Conservation (phyloP, 768 basidiomycete genomes). For the Mycena rebaudengoi region DNA sequence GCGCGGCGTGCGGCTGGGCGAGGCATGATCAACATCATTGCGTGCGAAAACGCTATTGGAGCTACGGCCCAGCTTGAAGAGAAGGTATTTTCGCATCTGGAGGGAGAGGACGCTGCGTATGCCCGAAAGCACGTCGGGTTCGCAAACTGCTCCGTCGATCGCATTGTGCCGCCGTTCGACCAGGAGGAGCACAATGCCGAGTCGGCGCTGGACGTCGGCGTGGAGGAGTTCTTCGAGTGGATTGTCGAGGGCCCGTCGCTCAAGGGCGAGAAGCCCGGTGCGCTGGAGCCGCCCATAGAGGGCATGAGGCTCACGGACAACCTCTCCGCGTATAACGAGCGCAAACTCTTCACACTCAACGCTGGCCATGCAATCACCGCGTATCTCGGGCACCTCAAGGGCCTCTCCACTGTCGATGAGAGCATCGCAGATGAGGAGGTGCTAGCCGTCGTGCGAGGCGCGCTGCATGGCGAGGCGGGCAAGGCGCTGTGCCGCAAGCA, state of each 20-base stretch:
- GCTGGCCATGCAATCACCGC: slow-evolving; percentile 49
- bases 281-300: slow-evolving; percentile 35
- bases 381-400: slow-evolving; percentile 46
- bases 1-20: slow-evolving; percentile 33
- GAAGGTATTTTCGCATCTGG: slow-evolving; percentile 38
- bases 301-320: slow-evolving; percentile 39
- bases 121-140: slow-evolving; percentile 44
- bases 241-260: slow-evolving; percentile 43
- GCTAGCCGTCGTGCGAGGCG: slow-evolving; percentile 35
- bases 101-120: slow-evolving; percentile 37
- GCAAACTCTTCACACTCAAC: slow-evolving; percentile 54
- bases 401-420: slow-evolving; percentile 39
- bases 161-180: slow-evolving; percentile 41
- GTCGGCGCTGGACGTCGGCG: slow-evolving; percentile 45
- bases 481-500: slow-evolving; percentile 43
- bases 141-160: slow-evolving; percentile 52
- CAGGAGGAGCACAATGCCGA: slow-evolving; percentile 16
- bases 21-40: slow-evolving; percentile 44
- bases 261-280: slow-evolving; percentile 28
- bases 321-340: slow-evolving; percentile 47
- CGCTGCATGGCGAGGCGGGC: slow-evolving; percentile 45
- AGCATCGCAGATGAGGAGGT: slow-evolving; percentile 42
- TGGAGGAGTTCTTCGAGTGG: slow-evolving; percentile 53
- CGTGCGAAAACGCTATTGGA: slow-evolving; percentile 50
- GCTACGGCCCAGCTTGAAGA: slow-evolving; percentile 42